Base-by-base conservation (phyloP, 2,329 filamentous ascomycete genomes). In the Alternaria sp. region DNA sequence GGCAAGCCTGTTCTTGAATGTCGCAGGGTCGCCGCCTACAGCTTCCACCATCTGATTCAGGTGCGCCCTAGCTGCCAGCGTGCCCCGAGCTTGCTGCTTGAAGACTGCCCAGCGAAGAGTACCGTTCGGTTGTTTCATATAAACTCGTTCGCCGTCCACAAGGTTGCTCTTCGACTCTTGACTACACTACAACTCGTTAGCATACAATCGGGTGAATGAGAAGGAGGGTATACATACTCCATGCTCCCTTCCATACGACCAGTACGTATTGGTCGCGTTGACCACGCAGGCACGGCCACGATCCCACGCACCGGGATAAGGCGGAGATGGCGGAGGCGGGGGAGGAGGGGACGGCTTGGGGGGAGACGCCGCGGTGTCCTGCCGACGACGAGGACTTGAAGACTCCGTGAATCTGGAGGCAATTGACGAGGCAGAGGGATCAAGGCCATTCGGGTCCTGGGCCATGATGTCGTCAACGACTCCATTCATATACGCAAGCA, bases 21-120 rank as follows among this genome's bases (percentile, higher is more conserved):
- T 41, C 16, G 30, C 14, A 30, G 54, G 44, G 18, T 56, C 18
- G 25, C 54, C 54, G 20, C 54, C 54, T 12, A 48, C 54, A 11
- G 28, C 54, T 41, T 10, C 10, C 22, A 56, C 54, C 34, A 56
- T 56, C 22, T 56, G 32, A 11, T 56, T 5, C n/a, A 56, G 34
- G 22, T 18, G 9, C 9, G 16, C 7, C 20, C 18, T 20, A 4
- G 16, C 32, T 34, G 32, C 30, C 20, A 56, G 44, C 8, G 43
- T 56, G 32, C 16, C 25, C 28, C 22, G 44, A 28, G n/a, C 16
- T 1, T 16, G 5, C 32, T 56, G 54, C 1, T 27, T n/a, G 25
- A 56, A 20, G 18, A 44, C 54, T 20, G 27, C 28, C 54, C 54
- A 56, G 30, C 20, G 44, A 18, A 22, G 16, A 7, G 9, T 40